These are phyloP conservation scores for Moesziomyces sp. DNA, from an alignment of 1,284 basidiomycete genomes.

Conservation along the genomic window DNA sequence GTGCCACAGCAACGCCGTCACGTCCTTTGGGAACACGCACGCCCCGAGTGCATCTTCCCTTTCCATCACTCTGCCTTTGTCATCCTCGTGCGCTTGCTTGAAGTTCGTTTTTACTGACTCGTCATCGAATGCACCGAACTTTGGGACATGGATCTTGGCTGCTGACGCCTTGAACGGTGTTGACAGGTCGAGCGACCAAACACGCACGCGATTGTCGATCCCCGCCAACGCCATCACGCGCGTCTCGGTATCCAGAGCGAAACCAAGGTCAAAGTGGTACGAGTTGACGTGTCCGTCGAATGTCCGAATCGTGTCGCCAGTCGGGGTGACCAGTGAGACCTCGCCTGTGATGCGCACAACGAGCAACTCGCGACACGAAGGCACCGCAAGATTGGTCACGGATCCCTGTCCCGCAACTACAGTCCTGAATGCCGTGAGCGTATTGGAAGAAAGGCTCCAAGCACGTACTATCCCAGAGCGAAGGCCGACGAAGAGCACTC, in stretches of 20 bases:
- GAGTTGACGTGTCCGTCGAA: constrained; percentile 37
- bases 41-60: no score
- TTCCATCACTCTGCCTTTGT: no score
- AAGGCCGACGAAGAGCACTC: constrained; percentile 14
- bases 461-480: constrained; percentile 14
- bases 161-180: constrained; percentile 8
- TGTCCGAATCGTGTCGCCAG: not conserved
- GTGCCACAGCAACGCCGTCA: constrained; percentile 24
- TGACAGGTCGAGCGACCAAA: constrained; percentile 36
- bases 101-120: no score
- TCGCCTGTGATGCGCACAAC: constrained; percentile 25
- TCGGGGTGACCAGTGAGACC: constrained; percentile 17
- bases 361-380: constrained; percentile 10
- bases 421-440: not conserved
- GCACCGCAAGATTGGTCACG: constrained; percentile 17
- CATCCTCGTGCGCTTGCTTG: no score
- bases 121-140: no score
- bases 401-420: constrained; percentile 9
- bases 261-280: constrained; percentile 23
- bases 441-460: constrained; percentile 1
- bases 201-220: constrained; percentile 21
- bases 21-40: constrained; percentile 8
- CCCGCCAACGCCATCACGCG: constrained; percentile 30
- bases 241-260: constrained; percentile 14
- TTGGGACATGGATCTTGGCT: no score